These are phyloP conservation scores for Xylaria sp. DNA, from an alignment of 2,329 filamentous ascomycete genomes.

Conservation along the genomic window DNA sequence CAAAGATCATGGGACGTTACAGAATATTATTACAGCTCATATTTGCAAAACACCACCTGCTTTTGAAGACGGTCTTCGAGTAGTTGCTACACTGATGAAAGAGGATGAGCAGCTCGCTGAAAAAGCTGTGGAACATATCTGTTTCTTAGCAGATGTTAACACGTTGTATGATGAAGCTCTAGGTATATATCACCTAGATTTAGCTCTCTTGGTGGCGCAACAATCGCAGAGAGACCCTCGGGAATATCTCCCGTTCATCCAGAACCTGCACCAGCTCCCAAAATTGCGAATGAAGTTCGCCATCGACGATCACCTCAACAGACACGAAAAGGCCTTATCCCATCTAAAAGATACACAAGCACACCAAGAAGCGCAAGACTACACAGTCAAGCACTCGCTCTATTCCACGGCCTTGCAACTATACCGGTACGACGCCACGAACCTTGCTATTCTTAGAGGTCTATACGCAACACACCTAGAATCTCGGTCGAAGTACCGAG, in stretches of 20 bases:
- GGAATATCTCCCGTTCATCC: constrained; percentile 95
- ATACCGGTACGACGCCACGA: constrained; percentile 82
- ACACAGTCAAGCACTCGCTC: constrained; percentile 81
- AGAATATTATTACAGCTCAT: constrained; percentile 94
- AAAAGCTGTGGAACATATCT: constrained; percentile 94
- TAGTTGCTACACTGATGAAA: constrained; percentile 80
- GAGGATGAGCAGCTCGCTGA: constrained; percentile 80
- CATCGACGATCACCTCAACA: constrained; percentile 88
- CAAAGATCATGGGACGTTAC: constrained; percentile 69
- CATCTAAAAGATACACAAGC: constrained; percentile 79
- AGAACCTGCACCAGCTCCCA: constrained; percentile 81
- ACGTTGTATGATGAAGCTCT: constrained; percentile 90
- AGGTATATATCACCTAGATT: constrained; percentile 89
- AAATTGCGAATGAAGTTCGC: constrained; percentile 78
- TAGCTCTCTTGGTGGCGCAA: constrained; percentile 90
- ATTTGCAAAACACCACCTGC: constrained; percentile 94
- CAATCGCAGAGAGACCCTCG: constrained; percentile 95
- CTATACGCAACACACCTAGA: constrained; percentile 85
- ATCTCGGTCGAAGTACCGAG: constrained; percentile 78
- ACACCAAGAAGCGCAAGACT: constrained; percentile 82
- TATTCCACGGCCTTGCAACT: constrained; percentile 82
- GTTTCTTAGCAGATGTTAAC: constrained; percentile 95
- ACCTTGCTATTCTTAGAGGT: constrained; percentile 74
- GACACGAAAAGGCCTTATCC: constrained; percentile 78
- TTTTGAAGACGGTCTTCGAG: constrained; percentile 81